Conservation (phyloP, 2,329 filamentous ascomycete genomes). For the Immersiporthe knoxdaviesiana region DNA sequence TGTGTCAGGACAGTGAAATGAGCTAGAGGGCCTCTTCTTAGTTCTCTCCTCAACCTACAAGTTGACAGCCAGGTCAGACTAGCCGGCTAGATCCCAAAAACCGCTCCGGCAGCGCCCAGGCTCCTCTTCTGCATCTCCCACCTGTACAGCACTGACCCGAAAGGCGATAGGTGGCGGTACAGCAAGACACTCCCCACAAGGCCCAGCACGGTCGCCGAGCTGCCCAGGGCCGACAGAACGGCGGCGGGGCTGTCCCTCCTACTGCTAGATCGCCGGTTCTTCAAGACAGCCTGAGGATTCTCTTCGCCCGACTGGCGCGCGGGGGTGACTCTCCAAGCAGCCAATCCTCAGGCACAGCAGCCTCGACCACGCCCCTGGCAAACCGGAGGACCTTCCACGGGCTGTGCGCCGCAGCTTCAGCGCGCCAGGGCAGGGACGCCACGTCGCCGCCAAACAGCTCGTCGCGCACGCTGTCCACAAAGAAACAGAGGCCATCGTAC, state of each 20-base stretch:
- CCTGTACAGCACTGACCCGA: conserved; percentile 23
- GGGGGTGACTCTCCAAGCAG: conserved; percentile 7
- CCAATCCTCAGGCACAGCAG: conserved; percentile 23
- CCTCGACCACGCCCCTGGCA: conserved; percentile 21
- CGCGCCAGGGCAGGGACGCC: conserved; percentile 22
- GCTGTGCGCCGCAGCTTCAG: not conserved
- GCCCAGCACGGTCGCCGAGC: conserved; percentile 18
- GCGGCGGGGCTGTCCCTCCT: not conserved
- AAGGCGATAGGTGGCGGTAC: conserved; percentile 29
- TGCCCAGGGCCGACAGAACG: conserved; percentile 15
- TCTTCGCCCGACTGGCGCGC: not conserved
- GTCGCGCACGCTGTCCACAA: conserved; percentile 33
- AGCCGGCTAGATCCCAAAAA: conserved; percentile 21
- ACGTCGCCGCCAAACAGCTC: conserved; percentile 27
- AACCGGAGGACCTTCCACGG: conserved; percentile 22
- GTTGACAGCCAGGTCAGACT: not conserved
- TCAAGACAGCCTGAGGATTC: no score
- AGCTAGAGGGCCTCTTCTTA: not conserved
- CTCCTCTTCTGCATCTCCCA: conserved; percentile 26
- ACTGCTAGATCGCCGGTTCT: not conserved
- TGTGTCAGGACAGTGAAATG: no score
- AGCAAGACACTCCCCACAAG: conserved; percentile 24
- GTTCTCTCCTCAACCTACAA: not conserved
- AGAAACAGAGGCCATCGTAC: conserved; percentile 33
- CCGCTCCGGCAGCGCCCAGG: conserved; percentile 23